Evolutionary conservation across 257 asterid genomes (phyloP).

Genomic region (Fraxinus quadrangulata): DNA sequence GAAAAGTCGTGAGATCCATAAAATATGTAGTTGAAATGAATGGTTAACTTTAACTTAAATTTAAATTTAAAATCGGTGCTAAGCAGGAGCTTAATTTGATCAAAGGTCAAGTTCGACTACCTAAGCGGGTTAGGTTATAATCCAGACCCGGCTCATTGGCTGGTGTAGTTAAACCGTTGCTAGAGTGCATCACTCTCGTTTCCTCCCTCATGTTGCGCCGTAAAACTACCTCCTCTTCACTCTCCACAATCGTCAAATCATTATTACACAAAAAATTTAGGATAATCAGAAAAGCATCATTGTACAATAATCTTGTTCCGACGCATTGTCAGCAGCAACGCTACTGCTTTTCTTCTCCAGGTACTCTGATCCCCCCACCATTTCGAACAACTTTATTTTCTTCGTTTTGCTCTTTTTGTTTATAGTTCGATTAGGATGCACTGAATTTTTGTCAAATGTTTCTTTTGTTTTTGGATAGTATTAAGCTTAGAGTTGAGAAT

Average conservation of each 20-base stretch:
- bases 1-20: too few relatives aligned
- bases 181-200: constrained; percentile 1
- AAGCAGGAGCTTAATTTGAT: too few relatives aligned
- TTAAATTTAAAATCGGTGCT: too few relatives aligned
- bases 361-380: constrained; percentile 16
- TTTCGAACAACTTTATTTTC: background rate
- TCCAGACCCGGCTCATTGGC: background rate
- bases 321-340: constrained; percentile 19
- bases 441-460: background rate
- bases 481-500: background rate
- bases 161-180: background rate
- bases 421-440: background rate
- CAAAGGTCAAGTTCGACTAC: too few relatives aligned
- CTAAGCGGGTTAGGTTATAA: too few relatives aligned
- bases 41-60: too few relatives aligned
- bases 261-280: background rate
- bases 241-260: constrained; percentile 8
- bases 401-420: background rate
- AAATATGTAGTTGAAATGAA: too few relatives aligned
- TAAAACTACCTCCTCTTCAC: constrained; percentile 16
- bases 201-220: constrained; percentile 27
- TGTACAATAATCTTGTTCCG: background rate
- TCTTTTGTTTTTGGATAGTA: too few relatives aligned
- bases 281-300: constrained; percentile 20
- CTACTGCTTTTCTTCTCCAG: constrained; percentile 27